These are phyloP conservation scores for Cavenderia fasciculata DNA, from an alignment of 78 protist species.

Conservation along the genomic window DNA sequence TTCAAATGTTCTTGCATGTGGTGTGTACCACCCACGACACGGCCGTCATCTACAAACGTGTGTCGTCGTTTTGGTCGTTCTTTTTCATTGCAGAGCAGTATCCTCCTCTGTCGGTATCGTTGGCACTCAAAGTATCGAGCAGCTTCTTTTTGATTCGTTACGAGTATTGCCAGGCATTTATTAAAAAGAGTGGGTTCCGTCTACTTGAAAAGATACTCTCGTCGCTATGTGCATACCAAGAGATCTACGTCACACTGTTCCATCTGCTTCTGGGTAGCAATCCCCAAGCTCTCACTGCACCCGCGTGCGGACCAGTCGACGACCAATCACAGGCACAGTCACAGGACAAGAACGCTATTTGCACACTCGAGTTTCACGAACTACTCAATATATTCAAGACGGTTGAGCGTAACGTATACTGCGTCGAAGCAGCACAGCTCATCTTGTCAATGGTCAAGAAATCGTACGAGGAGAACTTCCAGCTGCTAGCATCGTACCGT, in stretches of 20 bases:
- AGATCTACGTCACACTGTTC: conserved; percentile 23
- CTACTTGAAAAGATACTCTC: conserved; percentile 32
- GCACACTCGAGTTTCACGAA: conserved; percentile 39
- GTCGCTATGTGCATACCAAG: conserved; percentile 28
- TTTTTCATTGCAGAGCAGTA: conserved; percentile 43
- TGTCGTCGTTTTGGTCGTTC: conserved; percentile 60
- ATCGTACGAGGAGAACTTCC: conserved; percentile 53
- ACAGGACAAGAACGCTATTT: not conserved
- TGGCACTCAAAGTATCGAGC: conserved; percentile 28
- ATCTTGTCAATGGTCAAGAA: conserved; percentile 31
- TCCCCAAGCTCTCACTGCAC: conserved; percentile 18
- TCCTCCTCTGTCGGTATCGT: conserved; percentile 44
- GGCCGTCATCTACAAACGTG: conserved; percentile 17
- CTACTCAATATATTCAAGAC: conserved; percentile 22
- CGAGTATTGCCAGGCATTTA: conserved; percentile 44
- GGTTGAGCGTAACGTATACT: conserved; percentile 35
- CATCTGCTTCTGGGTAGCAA: conserved; percentile 45
- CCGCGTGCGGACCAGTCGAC: no score
- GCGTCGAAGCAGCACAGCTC: conserved; percentile 64
- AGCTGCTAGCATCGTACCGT: not conserved
- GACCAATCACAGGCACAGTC: not conserved
- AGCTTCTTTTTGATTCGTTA: conserved; percentile 35
- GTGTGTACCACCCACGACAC: conserved; percentile 37
- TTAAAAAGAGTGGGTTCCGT: conserved; percentile 56
- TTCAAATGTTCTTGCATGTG: conserved; percentile 30